Evolutionary conservation across 1,284 basidiomycete genomes (phyloP), one percentile per base, ranked within the genome.

Genomic region (Ganoderma sinense): DNA sequence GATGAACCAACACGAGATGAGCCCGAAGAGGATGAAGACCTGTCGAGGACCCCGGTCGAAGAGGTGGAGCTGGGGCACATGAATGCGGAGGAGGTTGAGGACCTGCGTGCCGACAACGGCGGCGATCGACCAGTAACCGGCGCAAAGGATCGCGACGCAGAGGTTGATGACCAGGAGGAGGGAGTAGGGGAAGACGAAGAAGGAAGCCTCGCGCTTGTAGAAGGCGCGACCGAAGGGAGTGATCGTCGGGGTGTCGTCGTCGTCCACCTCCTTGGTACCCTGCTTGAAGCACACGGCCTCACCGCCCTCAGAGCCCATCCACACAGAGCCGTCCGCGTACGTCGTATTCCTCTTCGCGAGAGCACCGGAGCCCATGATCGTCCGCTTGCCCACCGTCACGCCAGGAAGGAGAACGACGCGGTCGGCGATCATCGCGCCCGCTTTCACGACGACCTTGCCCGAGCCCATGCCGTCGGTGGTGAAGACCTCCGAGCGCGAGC

Each of bases 141-240:
- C 82, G 36, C 81, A 82, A 20, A 79, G 69, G 40, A 74, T 62
- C 16, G 73, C 69, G 66, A 74, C 71, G 64, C 31, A 23, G 41
- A 72, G 11, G 56, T 84, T 82, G 73, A 83, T 79, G 39, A 74
- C 10, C 64, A 85, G 76, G 45, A 86, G 74, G 56, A 84, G 31
- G 48, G 67, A 55, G 73, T 84, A 85, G 4, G 85, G 84, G 70
- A 81, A 79, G 61, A 86, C 84, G 69, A 82, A 84, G 74, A 81
- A 86, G 40, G 78, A 68, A 8, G 84, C 84, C 69, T 84, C 69
- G 66, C 82, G 78, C 70, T 80, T 78, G 78, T 86, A 85, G 76
- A 83, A 86, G 1, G 85, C 84, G 65, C 80, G 79, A n/a, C 84
- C 84, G 71, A 86, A 86, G 4, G 85, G 85, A 2, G 84, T 85